A percentile compares a stretch with the other conserved stretches of the same genome.
These are phyloP conservation scores for Candida dubliniensis DNA, from an alignment of 1,139 yeast species.

Conservation along the genomic window DNA sequence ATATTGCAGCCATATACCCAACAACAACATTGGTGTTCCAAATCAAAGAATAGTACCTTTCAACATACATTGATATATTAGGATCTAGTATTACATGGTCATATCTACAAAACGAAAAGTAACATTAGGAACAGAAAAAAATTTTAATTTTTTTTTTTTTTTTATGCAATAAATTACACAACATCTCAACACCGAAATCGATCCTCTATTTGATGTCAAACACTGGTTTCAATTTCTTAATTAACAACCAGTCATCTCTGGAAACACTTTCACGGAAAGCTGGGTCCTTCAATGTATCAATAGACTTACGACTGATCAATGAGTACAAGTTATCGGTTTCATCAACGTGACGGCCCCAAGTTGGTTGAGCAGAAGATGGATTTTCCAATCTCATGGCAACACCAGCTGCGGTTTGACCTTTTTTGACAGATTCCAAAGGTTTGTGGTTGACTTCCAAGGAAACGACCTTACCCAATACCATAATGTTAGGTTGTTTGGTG, in stretches of 20 bases:
- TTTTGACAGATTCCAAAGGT: constrained; percentile 73
- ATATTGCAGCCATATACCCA: background rate
- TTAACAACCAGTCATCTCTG: constrained; percentile 91
- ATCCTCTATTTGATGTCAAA: constrained; percentile 60
- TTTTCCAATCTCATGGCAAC: constrained; percentile 97
- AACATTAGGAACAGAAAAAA: background rate
- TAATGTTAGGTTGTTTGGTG: constrained; percentile 70
- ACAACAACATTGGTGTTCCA: background rate
- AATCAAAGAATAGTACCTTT: background rate
- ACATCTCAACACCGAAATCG: background rate
- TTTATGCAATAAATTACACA: background rate
- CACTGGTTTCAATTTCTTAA: constrained; percentile 83
- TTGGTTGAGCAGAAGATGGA: constrained; percentile 89
- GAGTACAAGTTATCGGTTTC: constrained; percentile 90
- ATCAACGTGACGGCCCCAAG: constrained; percentile 99
- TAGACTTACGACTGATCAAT: constrained; percentile 80
- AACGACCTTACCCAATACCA: constrained; percentile 80
- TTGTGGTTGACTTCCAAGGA: constrained; percentile 95
- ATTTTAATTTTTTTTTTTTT: background rate
- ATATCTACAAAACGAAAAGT: background rate
- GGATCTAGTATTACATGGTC: background rate
- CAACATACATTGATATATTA: background rate
- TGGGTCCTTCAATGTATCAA: constrained; percentile 96
- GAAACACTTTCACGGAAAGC: constrained; percentile 94
- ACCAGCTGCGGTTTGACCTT: constrained; percentile 96